Conservation (phyloP, 306 rosid genomes). For the Citrullus colocynthis region DNA sequence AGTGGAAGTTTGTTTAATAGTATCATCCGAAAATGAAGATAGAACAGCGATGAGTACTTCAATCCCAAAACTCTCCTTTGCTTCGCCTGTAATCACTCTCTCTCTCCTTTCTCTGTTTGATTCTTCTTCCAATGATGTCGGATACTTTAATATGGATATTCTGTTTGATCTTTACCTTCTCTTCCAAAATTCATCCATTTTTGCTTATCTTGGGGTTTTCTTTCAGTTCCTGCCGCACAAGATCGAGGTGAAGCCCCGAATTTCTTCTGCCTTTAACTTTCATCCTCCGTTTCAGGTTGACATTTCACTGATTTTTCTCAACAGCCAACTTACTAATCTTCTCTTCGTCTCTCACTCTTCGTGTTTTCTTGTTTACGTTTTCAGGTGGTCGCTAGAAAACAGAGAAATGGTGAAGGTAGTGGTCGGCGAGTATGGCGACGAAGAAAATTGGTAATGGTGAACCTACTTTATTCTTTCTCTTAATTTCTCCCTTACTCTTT, state of each 20-base stretch:
- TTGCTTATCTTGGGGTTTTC: background rate
- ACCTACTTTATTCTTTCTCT: background rate
- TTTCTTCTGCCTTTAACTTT: slow-evolving; percentile 26
- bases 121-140: background rate
- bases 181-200: background rate
- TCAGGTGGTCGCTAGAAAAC: slow-evolving; percentile 42
- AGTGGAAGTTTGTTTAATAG: background rate
- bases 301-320: background rate
- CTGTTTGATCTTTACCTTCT: background rate
- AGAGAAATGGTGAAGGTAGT: slow-evolving; percentile 20
- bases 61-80: background rate
- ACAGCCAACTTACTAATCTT: background rate
- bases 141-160: background rate
- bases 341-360: background rate
- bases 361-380: slow-evolving; percentile 8
- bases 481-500: background rate
- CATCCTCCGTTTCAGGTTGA: slow-evolving; percentile 35
- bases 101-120: background rate
- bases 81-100: background rate
- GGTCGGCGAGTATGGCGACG: slow-evolving; percentile 73
- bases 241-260: slow-evolving; percentile 26
- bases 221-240: slow-evolving; percentile 25
- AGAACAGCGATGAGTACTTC: background rate
- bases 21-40: background rate
- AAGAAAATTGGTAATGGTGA: slow-evolving; percentile 56